Conservation (phyloP, 2,329 filamentous ascomycete genomes). For the Lachnellula cervina region DNA sequence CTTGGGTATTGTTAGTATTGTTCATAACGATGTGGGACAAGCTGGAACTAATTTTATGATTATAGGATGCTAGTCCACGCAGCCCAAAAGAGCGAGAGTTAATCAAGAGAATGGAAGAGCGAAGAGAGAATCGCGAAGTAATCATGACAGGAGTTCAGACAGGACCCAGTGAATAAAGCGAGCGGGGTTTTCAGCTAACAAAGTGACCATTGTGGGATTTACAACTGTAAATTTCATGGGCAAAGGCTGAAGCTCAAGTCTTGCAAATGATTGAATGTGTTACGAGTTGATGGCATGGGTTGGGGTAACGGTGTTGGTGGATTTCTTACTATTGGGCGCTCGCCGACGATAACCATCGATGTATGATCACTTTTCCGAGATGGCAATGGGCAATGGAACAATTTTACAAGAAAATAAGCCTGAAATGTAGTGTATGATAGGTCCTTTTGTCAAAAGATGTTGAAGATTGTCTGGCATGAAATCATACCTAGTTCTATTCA, state of each 20-base stretch:
- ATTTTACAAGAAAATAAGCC: background rate
- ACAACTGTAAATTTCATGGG: background rate
- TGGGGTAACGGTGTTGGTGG: background rate
- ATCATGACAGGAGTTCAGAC: slow-evolving; percentile 23
- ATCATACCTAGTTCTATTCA: background rate
- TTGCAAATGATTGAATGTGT: background rate
- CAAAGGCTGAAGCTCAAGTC: background rate
- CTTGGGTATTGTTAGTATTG: slow-evolving; percentile 43
- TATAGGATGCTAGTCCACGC: slow-evolving; percentile 48
- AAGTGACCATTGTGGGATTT: background rate
- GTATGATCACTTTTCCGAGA: slow-evolving; percentile 2
- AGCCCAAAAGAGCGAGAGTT: slow-evolving; percentile 54
- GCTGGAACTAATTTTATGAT: slow-evolving; percentile 3
- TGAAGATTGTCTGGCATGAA: background rate
- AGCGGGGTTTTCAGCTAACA: slow-evolving; percentile 5
- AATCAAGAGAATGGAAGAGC: slow-evolving; percentile 52
- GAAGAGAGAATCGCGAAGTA: slow-evolving; percentile 23
- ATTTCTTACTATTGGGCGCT: slow-evolving; percentile 9
- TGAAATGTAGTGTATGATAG: background rate
- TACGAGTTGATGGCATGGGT: background rate
- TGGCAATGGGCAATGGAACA: background rate
- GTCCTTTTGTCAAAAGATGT: background rate
- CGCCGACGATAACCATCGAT: background rate
- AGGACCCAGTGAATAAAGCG: slow-evolving; percentile 13
- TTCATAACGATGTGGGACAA: background rate